Conservation (phyloP, 2,329 filamentous ascomycete species). For the Chrysoporthe cubensis region DNA sequence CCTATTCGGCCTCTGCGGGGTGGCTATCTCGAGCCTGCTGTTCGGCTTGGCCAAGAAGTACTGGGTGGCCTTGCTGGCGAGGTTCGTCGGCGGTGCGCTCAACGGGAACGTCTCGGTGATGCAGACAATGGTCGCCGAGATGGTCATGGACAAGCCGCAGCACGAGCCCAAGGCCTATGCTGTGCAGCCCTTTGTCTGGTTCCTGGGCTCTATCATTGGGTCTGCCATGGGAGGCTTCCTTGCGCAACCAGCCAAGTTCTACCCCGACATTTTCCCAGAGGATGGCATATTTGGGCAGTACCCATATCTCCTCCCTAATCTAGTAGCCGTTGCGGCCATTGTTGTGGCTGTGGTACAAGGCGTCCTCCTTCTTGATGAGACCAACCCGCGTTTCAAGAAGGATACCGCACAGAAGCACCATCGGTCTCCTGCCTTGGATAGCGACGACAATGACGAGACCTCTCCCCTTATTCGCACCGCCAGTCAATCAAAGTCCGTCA, state of each 20-base stretch:
- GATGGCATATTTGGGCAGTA: conserved; percentile 59
- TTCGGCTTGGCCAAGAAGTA: conserved; percentile 46
- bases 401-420: conserved; percentile 18
- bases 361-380: conserved; percentile 62
- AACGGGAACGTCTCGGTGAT: conserved; percentile 47
- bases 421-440: conserved; percentile 32
- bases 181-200: conserved; percentile 29
- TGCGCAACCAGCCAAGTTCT: conserved; percentile 28
- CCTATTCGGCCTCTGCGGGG: conserved; percentile 38
- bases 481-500: conserved; percentile 32
- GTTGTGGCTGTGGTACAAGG: conserved; percentile 67
- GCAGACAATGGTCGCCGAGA: conserved; percentile 48
- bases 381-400: conserved; percentile 37
- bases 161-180: conserved; percentile 40
- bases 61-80: conserved; percentile 47
- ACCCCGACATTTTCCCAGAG: conserved; percentile 38
- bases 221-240: conserved; percentile 29
- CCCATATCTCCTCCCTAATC: conserved; percentile 63
- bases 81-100: conserved; percentile 45
- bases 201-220: conserved; percentile 27
- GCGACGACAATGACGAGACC: conserved; percentile 36
- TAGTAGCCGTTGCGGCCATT: conserved; percentile 67
- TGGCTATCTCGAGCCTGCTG: conserved; percentile 45
- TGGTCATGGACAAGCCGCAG: conserved; percentile 44
- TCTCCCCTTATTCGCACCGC: conserved; percentile 37